Percentiles rank a stretch among this genome's conserved stretches.
phyloP scores from a whole-genome alignment of 352 stramenopile genomes.

The Phytophthora citricola region DNA sequence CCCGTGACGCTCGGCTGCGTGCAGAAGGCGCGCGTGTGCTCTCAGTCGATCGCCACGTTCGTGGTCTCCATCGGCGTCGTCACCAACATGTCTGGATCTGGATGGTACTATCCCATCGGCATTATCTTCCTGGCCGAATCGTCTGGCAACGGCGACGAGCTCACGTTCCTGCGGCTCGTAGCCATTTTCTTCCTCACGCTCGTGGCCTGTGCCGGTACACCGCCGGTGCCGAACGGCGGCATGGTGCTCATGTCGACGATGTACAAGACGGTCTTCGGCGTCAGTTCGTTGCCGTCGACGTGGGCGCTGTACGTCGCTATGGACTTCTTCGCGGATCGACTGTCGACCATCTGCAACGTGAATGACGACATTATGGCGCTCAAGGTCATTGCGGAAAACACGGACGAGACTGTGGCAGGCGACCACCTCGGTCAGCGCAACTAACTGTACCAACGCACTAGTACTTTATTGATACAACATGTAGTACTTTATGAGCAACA shows the following conservation, averaged over 20 bases:
- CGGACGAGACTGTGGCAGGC: slow-evolving; percentile 68
- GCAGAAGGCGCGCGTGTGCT: slow-evolving; percentile 66
- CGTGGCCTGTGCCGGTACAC: slow-evolving; percentile 57
- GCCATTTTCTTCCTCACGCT: slow-evolving; percentile 64
- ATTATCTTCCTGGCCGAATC: slow-evolving; percentile 72
- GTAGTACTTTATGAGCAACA: too few relatives aligned
- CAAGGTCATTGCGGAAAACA: slow-evolving; percentile 77
- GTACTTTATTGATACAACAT: too few relatives aligned
- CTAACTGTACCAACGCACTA: neutral
- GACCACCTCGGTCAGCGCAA: slow-evolving; percentile 61
- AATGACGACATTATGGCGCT: slow-evolving; percentile 85
- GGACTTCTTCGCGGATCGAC: slow-evolving; percentile 72
- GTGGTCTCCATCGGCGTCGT: slow-evolving; percentile 74
- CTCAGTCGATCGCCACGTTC: slow-evolving; percentile 78
- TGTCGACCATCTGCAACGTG: slow-evolving; percentile 78
- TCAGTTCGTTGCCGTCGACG: slow-evolving; percentile 50
- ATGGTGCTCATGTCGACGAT: slow-evolving; percentile 68
- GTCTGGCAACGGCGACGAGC: slow-evolving; percentile 56
- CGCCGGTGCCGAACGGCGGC: slow-evolving; percentile 57
- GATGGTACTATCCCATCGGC: slow-evolving; percentile 70
- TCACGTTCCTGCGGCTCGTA: slow-evolving; percentile 53
- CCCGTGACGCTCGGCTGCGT: slow-evolving; percentile 72
- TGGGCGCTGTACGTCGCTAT: slow-evolving; percentile 68
- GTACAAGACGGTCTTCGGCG: slow-evolving; percentile 69
- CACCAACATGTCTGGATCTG: slow-evolving; percentile 62